These are phyloP conservation scores for Pseudofabraea citricarpa DNA, from an alignment of 2,329 filamentous ascomycete species.

Conservation along the genomic window DNA sequence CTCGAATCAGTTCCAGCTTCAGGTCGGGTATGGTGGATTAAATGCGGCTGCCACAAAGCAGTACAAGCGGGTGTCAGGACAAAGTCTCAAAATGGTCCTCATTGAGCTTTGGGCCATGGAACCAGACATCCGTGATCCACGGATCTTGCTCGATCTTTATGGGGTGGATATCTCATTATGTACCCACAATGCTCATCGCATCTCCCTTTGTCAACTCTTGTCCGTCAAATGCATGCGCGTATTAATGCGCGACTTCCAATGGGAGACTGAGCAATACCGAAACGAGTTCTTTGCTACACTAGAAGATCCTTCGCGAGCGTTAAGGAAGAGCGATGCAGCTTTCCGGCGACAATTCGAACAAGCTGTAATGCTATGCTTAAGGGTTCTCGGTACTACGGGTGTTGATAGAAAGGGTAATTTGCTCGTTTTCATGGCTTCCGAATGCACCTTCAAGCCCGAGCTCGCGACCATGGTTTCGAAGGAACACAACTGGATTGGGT, in stretches of 20 bases:
- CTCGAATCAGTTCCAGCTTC: slow-evolving; percentile 8
- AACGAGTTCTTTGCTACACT: slow-evolving; percentile 5
- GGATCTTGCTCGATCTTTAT: slow-evolving; percentile 3
- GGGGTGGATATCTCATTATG: slow-evolving; percentile 8
- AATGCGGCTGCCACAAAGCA: slow-evolving; percentile 7
- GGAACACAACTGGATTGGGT: slow-evolving; percentile 9
- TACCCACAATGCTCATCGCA: slow-evolving; percentile 5
- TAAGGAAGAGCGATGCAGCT: background rate
- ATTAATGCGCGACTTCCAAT: slow-evolving; percentile 6
- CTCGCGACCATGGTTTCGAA: slow-evolving; percentile 7
- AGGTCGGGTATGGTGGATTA: slow-evolving; percentile 7
- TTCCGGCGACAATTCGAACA: slow-evolving; percentile 8
- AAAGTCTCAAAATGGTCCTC: slow-evolving; percentile 6
- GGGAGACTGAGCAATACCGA: slow-evolving; percentile 1
- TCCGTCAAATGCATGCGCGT: slow-evolving; percentile 4
- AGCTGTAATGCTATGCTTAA: slow-evolving; percentile 10
- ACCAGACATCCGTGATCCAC: slow-evolving; percentile 5
- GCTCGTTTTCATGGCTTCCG: slow-evolving; percentile 6
- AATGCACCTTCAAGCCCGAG: slow-evolving; percentile 8
- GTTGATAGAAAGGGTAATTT: slow-evolving; percentile 7
- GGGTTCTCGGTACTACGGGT: slow-evolving; percentile 8
- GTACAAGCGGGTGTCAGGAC: slow-evolving; percentile 7
- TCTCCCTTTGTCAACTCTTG: slow-evolving; percentile 4
- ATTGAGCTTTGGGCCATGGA: slow-evolving; percentile 8
- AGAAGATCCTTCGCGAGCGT: slow-evolving; percentile 1